A percentile compares a stretch with the other conserved stretches of the same genome.
Evolutionary conservation across 179 eudicot species (phyloP).

Genomic region (Beta macrorhiza): DNA sequence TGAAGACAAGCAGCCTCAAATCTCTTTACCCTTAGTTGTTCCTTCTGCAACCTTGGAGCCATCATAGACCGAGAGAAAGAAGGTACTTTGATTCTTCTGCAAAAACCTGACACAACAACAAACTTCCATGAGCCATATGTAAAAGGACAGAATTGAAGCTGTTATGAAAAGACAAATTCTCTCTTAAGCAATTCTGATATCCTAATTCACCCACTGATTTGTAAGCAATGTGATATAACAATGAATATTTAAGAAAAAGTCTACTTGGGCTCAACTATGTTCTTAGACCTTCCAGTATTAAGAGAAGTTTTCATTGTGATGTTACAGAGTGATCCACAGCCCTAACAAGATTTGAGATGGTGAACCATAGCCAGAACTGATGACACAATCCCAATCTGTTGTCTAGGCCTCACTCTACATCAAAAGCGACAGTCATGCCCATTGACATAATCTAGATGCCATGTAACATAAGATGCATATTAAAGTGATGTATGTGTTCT

Average conservation of each 20-base stretch:
- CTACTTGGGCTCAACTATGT: not conserved
- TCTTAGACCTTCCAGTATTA: not conserved
- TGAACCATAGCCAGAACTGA: not conserved
- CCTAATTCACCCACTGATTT: too few relatives aligned
- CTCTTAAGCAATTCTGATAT: not conserved
- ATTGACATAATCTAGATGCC: too few relatives aligned
- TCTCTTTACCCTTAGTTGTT: slow-evolving; percentile 50
- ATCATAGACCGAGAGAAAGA: slow-evolving; percentile 63
- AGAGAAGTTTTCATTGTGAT: not conserved
- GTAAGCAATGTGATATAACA: not conserved
- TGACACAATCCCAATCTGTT: not conserved
- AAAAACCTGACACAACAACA: slow-evolving; percentile 49
- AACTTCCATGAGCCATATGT: not conserved
- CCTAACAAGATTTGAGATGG: not conserved
- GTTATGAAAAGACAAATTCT: not conserved
- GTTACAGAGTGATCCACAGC: not conserved
- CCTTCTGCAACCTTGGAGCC: slow-evolving; percentile 49
- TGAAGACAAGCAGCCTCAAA: slow-evolving; percentile 24
- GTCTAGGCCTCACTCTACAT: not conserved
- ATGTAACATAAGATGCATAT: too few relatives aligned
- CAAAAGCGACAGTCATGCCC: too few relatives aligned
- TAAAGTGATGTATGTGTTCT: too few relatives aligned
- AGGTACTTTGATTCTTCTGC: slow-evolving; percentile 73
- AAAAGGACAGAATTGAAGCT: not conserved
- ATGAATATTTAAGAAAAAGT: not conserved